Conservation (phyloP, 129 eudicot genomes). For the Centella asiatica region DNA sequence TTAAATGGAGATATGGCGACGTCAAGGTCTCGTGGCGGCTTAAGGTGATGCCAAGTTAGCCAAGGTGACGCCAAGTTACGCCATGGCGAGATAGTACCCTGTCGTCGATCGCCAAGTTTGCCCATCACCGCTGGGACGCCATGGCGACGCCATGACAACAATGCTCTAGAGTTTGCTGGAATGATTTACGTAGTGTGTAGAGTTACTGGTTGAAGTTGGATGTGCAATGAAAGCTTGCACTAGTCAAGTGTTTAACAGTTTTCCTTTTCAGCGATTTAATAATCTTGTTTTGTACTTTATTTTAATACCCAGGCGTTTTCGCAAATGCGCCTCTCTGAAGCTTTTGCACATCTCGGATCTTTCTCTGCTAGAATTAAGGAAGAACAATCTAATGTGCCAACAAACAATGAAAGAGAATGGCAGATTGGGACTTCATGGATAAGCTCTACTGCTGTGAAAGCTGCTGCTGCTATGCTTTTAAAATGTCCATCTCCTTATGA, state of each 20-base stretch:
- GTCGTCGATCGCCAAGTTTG: no score
- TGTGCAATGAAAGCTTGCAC: background rate
- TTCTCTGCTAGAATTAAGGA: conserved; percentile 82
- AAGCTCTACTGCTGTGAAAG: conserved; percentile 65
- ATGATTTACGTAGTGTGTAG: background rate
- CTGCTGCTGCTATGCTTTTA: conserved; percentile 81
- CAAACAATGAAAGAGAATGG: conserved; percentile 38
- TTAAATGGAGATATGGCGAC: no score
- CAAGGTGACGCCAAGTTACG: no score
- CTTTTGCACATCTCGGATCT: conserved; percentile 84
- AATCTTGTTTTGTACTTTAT: background rate
- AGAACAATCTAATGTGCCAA: conserved; percentile 42
- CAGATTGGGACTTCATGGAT: conserved; percentile 55
- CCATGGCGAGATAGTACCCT: no score
- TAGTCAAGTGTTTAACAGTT: background rate
- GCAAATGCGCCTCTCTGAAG: conserved; percentile 92
- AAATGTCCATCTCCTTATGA: conserved; percentile 95
- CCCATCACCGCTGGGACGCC: no score
- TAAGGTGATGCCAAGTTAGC: no score
- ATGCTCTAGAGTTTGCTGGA: no score
- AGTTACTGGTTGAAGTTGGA: background rate
- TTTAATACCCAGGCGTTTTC: conserved; percentile 61
- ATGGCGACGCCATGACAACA: no score
- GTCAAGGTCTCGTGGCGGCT: no score
- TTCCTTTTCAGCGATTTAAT: background rate